Percentiles rank a stretch among this genome's conserved stretches.
phyloP scores from a whole-genome alignment of 2,329 filamentous ascomycete genomes.

The Colletotrichum neosansevieriae region DNA sequence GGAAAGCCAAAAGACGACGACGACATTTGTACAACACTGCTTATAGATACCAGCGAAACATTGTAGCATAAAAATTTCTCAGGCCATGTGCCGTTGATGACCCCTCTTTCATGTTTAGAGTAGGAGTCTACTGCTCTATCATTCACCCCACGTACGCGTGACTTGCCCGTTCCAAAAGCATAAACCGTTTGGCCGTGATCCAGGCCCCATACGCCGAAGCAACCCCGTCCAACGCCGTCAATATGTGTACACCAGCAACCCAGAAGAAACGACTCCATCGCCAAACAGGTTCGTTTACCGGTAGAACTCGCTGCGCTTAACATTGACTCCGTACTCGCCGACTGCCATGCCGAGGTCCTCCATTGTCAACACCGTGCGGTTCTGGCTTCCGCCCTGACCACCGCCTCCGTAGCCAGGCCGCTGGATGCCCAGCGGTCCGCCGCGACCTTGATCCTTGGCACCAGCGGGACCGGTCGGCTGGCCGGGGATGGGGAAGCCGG shows the following conservation, averaged over 20 bases:
- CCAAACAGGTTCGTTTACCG: conserved; percentile 60
- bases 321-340: conserved; percentile 96
- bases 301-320: conserved; percentile 98
- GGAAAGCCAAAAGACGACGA: conserved; percentile 9
- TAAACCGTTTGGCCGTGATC: conserved; percentile 15
- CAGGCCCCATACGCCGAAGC: conserved; percentile 34
- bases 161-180: conserved; percentile 3
- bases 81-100: conserved; percentile 32
- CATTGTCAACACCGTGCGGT: conserved; percentile 96
- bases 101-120: conserved; percentile 7
- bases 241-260: conserved; percentile 28
- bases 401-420: conserved; percentile 87
- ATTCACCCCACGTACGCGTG: neutral
- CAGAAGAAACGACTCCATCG: conserved; percentile 18
- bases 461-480: conserved; percentile 68
- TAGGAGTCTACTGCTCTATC: conserved; percentile 4
- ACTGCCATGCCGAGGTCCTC: conserved; percentile 99
- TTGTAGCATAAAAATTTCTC: conserved; percentile 21
- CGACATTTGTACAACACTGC: conserved; percentile 36
- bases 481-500: conserved; percentile 74
- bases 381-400: conserved; percentile 88
- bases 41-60: conserved; percentile 37
- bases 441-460: conserved; percentile 69
- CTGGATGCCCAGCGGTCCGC: conserved; percentile 77
- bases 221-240: conserved; percentile 28